These are phyloP conservation scores for Auricularia sp. DNA, from an alignment of 768 basidiomycete species.

Conservation along the genomic window DNA sequence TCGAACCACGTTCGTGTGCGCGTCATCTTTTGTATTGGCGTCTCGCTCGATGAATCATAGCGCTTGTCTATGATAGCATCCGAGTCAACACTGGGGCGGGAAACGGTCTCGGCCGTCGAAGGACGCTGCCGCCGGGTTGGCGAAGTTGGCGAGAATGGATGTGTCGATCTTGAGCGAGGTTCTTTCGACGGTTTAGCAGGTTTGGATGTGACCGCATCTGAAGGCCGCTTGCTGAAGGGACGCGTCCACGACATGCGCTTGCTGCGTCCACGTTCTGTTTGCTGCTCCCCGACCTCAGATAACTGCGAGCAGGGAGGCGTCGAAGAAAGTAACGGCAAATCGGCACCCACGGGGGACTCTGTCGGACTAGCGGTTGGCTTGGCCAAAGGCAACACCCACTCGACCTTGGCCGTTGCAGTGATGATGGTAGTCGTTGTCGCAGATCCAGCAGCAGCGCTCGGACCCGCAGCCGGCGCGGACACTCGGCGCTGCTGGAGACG, in stretches of 20 bases:
- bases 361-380: not conserved
- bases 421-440: not conserved
- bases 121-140: too few relatives aligned
- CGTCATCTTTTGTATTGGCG: not conserved
- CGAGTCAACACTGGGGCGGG: not conserved
- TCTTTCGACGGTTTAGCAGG: too few relatives aligned
- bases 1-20: not conserved
- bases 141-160: too few relatives aligned
- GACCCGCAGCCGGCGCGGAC: not conserved
- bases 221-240: too few relatives aligned
- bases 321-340: not conserved
- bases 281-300: too few relatives aligned
- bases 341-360: not conserved
- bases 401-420: too few relatives aligned
- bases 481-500: not conserved
- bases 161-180: too few relatives aligned
- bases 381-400: too few relatives aligned
- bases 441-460: not conserved
- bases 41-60: not conserved
- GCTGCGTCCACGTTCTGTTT: too few relatives aligned
- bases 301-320: too few relatives aligned
- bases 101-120: not conserved
- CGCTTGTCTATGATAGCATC: not conserved
- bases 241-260: too few relatives aligned
- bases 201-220: too few relatives aligned